Percentiles rank a stretch among this genome's conserved stretches.
Evolutionary conservation across 2,329 filamentous ascomycete species (phyloP).

Genomic region (Aspergillus sp.): DNA sequence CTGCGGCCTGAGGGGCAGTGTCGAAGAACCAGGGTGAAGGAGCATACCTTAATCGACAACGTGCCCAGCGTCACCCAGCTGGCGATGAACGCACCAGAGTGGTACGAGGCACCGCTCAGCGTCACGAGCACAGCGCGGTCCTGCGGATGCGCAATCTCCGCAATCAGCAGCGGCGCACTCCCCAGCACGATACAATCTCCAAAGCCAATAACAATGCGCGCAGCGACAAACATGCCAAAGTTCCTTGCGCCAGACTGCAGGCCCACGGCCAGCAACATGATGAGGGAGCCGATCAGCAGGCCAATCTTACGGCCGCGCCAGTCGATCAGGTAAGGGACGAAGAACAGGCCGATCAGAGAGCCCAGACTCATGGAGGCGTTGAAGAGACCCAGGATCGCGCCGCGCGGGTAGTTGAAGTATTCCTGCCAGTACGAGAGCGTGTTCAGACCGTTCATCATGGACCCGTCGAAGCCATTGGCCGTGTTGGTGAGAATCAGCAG

Average conservation of each 20-base stretch:
- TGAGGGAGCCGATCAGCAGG: constrained; percentile 14
- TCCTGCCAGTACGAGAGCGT: constrained; percentile 23
- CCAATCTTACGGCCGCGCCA: constrained; percentile 15
- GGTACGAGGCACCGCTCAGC: constrained; percentile 14
- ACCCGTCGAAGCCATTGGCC: constrained; percentile 36
- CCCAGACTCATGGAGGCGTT: constrained; percentile 1
- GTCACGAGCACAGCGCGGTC: constrained; percentile 17
- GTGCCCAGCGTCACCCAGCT: constrained; percentile 1
- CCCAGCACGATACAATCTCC: constrained; percentile 13
- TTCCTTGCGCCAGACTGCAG: constrained; percentile 23
- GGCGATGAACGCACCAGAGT: constrained; percentile 20
- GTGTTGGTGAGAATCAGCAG: constrained; percentile 13
- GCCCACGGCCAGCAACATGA: constrained; percentile 16
- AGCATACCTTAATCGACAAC: background rate
- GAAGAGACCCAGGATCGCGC: constrained; percentile 20
- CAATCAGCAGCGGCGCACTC: constrained; percentile 19
- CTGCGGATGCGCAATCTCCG: constrained; percentile 24
- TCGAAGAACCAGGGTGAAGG: no score
- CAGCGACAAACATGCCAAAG: constrained; percentile 26
- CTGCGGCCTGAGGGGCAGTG: no score
- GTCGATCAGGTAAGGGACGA: constrained; percentile 10
- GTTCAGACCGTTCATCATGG: constrained; percentile 29
- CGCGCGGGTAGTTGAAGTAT: constrained; percentile 22
- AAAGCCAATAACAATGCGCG: constrained; percentile 23
- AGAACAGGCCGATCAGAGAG: background rate